Evolutionary conservation across 2,329 filamentous ascomycete genomes (phyloP).

Genomic region (Pseudocercospora cruenta): DNA sequence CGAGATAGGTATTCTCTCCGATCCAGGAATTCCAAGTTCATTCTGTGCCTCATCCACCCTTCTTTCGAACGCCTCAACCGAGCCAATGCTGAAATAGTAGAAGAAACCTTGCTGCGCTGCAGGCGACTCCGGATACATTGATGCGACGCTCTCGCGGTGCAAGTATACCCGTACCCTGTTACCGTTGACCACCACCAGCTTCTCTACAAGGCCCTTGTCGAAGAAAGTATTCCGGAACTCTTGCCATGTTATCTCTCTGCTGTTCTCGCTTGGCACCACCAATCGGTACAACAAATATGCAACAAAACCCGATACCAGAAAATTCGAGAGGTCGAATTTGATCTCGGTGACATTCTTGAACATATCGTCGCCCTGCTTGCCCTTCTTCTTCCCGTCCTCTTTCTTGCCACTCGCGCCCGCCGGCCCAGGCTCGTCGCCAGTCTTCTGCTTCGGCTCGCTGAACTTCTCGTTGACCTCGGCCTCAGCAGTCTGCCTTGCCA

Average conservation of each 20-base stretch:
- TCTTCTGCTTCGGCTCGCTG: constrained; percentile 47
- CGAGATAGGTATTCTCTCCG: constrained; percentile 90
- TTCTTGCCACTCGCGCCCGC: constrained; percentile 34
- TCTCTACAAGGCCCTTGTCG: constrained; percentile 94
- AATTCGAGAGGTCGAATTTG: constrained; percentile 59
- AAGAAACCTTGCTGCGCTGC: constrained; percentile 70
- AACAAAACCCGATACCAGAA: constrained; percentile 62
- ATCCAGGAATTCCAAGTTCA: constrained; percentile 80
- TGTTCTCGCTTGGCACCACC: constrained; percentile 67
- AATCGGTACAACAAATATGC: constrained; percentile 66
- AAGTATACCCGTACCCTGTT: constrained; percentile 79
- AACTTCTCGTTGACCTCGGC: constrained; percentile 38
- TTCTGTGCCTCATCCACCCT: constrained; percentile 85
- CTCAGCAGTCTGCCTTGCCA: constrained; percentile 58
- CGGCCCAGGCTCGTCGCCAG: constrained; percentile 50
- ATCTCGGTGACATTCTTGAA: constrained; percentile 49
- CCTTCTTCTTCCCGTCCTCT: constrained; percentile 45
- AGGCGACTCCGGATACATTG: constrained; percentile 75
- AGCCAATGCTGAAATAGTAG: constrained; percentile 96
- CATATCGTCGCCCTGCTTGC: constrained; percentile 34
- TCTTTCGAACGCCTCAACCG: constrained; percentile 88
- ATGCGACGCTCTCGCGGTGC: constrained; percentile 71
- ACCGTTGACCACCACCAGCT: constrained; percentile 78
- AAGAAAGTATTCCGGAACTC: constrained; percentile 92
- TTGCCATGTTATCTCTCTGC: constrained; percentile 92